phyloP scores from a whole-genome alignment of 83 land plant genomes.

The Thuja plicata region DNA sequence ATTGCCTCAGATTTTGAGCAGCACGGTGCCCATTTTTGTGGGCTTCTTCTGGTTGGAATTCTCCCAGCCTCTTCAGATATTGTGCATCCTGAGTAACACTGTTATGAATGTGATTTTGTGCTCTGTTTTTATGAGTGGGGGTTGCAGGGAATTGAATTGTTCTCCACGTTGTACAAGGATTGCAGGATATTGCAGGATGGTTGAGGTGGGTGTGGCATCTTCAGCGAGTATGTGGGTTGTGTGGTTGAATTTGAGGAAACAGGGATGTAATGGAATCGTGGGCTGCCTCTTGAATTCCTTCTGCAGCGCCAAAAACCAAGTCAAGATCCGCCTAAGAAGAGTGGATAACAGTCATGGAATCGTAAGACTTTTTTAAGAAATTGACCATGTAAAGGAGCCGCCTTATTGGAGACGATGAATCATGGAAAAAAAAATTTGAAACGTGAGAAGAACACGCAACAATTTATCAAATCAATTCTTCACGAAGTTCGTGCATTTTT shows the following conservation, averaged over 20 bases:
- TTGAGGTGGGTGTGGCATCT: background rate
- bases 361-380: too few relatives aligned
- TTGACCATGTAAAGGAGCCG: too few relatives aligned
- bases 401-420: too few relatives aligned
- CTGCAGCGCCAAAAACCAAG: background rate
- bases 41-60: constrained; percentile 23
- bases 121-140: background rate
- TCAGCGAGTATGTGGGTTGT: constrained; percentile 2
- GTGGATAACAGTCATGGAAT: background rate
- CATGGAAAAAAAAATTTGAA: too few relatives aligned
- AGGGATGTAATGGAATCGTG: constrained; percentile 16
- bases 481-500: too few relatives aligned
- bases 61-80: constrained; percentile 22
- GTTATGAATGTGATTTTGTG: background rate
- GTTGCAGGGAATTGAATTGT: background rate
- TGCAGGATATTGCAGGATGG: background rate
- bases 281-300: background rate
- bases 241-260: constrained; percentile 5
- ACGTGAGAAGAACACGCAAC: too few relatives aligned
- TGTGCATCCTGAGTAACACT: background rate
- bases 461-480: too few relatives aligned
- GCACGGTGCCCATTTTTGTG: constrained; percentile 1
- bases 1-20: constrained; percentile 1
- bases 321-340: background rate
- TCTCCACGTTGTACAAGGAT: too few relatives aligned